Evolutionary conservation across 169 alveolate genomes (phyloP).

Genomic region (Plasmodium vivax): DNA sequence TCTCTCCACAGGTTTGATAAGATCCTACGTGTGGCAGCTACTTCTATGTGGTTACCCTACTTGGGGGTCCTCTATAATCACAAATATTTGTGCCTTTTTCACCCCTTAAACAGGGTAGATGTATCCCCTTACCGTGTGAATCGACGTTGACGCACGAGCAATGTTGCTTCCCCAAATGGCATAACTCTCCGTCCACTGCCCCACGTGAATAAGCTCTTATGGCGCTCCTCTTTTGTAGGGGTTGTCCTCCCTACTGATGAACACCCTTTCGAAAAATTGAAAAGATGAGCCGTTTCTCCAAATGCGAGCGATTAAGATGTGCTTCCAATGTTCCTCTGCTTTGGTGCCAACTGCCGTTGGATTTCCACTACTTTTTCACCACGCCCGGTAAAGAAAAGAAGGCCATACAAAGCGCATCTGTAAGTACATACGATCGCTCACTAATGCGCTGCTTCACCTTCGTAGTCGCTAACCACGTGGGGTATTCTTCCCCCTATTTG

Average conservation of each 20-base stretch:
- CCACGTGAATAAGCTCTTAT: neutral
- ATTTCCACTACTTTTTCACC: neutral
- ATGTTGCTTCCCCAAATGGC: neutral
- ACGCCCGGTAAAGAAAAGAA: neutral
- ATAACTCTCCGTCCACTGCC: neutral
- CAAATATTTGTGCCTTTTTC: neutral
- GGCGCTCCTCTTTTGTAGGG: neutral
- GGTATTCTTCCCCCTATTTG: neutral
- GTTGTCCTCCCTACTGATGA: neutral
- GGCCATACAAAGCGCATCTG: neutral
- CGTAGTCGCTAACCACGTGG: neutral
- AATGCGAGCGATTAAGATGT: neutral
- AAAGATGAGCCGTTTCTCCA: neutral
- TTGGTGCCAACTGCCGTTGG: neutral
- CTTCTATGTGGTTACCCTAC: neutral
- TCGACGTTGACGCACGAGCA: neutral
- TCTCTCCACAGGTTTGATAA: neutral
- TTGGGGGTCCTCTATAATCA: neutral
- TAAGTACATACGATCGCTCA: neutral
- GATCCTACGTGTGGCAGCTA: neutral
- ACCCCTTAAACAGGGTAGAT: neutral
- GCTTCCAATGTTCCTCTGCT: neutral
- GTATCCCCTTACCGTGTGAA: neutral
- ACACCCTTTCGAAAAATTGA: neutral
- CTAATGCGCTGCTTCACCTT: neutral